Evolutionary conservation across 2,329 filamentous ascomycete genomes (phyloP), one percentile per base, ranked within the genome.

Genomic region (Aureobasidium sp.): DNA sequence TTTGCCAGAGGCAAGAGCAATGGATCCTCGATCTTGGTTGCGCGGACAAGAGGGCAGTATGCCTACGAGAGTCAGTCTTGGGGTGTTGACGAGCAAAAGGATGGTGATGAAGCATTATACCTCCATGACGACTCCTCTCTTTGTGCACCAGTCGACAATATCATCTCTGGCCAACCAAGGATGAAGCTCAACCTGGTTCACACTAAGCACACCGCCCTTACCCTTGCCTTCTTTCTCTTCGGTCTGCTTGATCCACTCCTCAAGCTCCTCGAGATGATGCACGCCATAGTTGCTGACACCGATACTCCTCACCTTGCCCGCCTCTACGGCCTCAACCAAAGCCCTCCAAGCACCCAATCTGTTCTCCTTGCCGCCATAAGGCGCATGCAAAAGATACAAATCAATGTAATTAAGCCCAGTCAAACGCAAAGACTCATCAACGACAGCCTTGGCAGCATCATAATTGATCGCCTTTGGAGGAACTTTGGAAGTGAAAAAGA

Each of bases 131-230:
- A 77, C 66, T 27, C 65, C 68, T 51, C 73, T 67, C 67, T 83
- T 75, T 58, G 75, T 68, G 61, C 86, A 86, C 89, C 90, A 96
- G 41, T 79, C 73, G 7, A 84, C 82, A 56, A 96, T 88, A 63
- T 95, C 89, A 19, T 76, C 72, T n/a, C 90, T 77, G 7, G 83
- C 77, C 37, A 90, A 80, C 90, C 89, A 96, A 1, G 90, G 90
- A 69, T 96, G 90, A 10, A 96, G 72, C 70, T 96, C 90, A 70
- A 86, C 89, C 70, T 95, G 90, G 35, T 88, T 90, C 32, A 95
- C 86, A 56, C 84, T 86, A 63, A 95, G 78, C 35, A 88, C 73
- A 21, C 88, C 88, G 3, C 78, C 79, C 59, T 81, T 83, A 8
- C 83, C 84, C 54, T 63, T 54, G 17, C 80, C 81, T 40, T 81